phyloP scores from a whole-genome alignment of 345 rosid genomes.

The Salix arbutifolia region DNA sequence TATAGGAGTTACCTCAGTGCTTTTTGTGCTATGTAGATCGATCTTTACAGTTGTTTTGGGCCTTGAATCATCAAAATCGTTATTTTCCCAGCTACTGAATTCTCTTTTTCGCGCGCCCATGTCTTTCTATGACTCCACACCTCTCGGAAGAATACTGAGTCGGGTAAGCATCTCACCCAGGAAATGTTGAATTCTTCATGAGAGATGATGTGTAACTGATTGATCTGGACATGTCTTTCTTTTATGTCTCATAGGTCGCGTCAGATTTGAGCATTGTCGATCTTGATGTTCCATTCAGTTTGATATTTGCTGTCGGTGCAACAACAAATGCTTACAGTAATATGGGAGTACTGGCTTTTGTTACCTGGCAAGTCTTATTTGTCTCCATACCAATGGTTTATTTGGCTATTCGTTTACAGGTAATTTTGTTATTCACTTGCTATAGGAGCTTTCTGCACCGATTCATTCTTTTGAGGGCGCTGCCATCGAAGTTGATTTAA shows the following conservation, averaged over 20 bases:
- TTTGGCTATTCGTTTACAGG: constrained; percentile 76
- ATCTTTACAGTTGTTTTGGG: constrained; percentile 49
- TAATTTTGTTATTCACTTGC: constrained; percentile 12
- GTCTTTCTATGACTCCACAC: constrained; percentile 89
- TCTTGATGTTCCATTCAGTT: constrained; percentile 72
- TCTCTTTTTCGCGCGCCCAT: constrained; percentile 78
- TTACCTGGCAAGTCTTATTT: constrained; percentile 90
- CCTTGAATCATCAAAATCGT: constrained; percentile 55
- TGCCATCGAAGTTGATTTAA: no score
- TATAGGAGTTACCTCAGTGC: constrained; percentile 44
- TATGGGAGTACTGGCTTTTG: constrained; percentile 75
- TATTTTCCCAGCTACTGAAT: constrained; percentile 60
- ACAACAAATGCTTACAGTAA: constrained; percentile 54
- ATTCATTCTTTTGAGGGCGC: neutral
- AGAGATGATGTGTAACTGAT: neutral
- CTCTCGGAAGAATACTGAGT: constrained; percentile 77
- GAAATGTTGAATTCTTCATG: neutral
- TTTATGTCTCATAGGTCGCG: constrained; percentile 44
- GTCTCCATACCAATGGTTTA: constrained; percentile 66
- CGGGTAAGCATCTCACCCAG: constrained; percentile 41
- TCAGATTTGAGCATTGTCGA: constrained; percentile 88
- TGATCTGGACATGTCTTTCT: neutral
- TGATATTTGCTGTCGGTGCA: constrained; percentile 61
- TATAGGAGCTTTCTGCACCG: neutral
- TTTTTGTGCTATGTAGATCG: constrained; percentile 54